Evolutionary conservation across 352 stramenopile species (phyloP), one percentile per base, ranked within the genome.

Genomic region (Poterioochromonas sp.): DNA sequence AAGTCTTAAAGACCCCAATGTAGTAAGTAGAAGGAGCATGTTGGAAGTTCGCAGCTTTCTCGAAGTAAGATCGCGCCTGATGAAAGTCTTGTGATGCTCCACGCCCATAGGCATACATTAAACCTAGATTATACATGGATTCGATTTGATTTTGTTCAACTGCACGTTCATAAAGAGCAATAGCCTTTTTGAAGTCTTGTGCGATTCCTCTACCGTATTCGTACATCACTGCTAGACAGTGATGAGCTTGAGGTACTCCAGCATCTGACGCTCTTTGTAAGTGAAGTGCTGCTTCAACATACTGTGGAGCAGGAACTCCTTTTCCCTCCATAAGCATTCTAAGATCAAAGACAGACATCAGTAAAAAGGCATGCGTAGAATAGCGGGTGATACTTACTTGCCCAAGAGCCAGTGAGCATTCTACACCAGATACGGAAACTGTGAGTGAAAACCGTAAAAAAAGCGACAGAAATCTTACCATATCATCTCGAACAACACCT

Each of bases 31-130:
- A 79, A 37, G 74, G 74, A 3, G 51, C 74, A 44, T 79, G 74
- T 12, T 79, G 0, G 1, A 0, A 0, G 22, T n/a, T 34, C 2
- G 51, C 53, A 2, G 53, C 74, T 37, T 2, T 29, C 26, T 73
- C 51, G 35, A 79, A 35, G 11, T 73, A 49, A 44, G 47, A 26
- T 34, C 32, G 0, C 22, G 54, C 60, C 26, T 1, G 0, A 1
- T 12, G 0, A 34, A 62, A 79, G 44, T 79, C 32, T 49, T 62
- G 39, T 8, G 39, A 0, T 15, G 22, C 18, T n/a, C 74, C 74
- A 63, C 74, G 37, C 35, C 74, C 74, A 64, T 35, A 79, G 15
- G 58, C 35, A 47, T 79, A 73, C 74, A 79, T 79, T n/a, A 79
- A 26, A 32, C 1, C 74, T 34, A 79, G n/a, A 62, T 79, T 51